phyloP scores from a whole-genome alignment of 148 eudicot species.

The Arbutus unedo region DNA sequence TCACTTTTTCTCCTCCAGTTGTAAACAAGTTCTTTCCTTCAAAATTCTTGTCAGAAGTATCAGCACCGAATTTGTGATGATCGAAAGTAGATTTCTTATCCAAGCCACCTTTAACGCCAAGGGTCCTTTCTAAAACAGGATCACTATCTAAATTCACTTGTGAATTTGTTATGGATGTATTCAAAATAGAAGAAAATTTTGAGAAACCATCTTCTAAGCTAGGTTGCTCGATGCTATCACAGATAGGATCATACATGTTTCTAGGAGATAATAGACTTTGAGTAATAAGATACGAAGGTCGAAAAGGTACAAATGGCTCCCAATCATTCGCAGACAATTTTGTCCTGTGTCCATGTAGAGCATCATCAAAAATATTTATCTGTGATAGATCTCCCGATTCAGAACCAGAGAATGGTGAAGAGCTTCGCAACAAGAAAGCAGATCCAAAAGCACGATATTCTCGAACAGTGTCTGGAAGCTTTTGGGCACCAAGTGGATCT shows the following conservation, averaged over 20 bases:
- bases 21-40: constrained; percentile 28
- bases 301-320: constrained; percentile 89
- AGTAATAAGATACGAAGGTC: constrained; percentile 50
- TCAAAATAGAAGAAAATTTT: constrained; percentile 37
- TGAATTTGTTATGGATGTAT: constrained; percentile 19
- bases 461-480: constrained; percentile 18
- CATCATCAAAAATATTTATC: constrained; percentile 28
- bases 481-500: constrained; percentile 29
- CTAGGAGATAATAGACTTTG: constrained; percentile 42
- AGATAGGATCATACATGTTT: constrained; percentile 59
- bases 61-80: constrained; percentile 17
- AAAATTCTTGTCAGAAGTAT: constrained; percentile 28
- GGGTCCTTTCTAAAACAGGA: constrained; percentile 17
- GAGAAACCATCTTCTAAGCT: constrained; percentile 30
- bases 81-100: constrained; percentile 27
- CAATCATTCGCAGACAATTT: constrained; percentile 52
- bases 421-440: constrained; percentile 33
- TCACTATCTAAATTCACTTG: constrained; percentile 18
- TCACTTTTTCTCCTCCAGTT: constrained; percentile 47
- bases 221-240: constrained; percentile 59
- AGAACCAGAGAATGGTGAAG: constrained; percentile 38
- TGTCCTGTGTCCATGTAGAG: constrained; percentile 26
- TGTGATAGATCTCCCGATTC: constrained; percentile 27
- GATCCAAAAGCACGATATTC: constrained; percentile 32
- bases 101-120: constrained; percentile 18